Evolutionary conservation across 768 basidiomycete species (phyloP).

Genomic region (Rhizopogon rudus): DNA sequence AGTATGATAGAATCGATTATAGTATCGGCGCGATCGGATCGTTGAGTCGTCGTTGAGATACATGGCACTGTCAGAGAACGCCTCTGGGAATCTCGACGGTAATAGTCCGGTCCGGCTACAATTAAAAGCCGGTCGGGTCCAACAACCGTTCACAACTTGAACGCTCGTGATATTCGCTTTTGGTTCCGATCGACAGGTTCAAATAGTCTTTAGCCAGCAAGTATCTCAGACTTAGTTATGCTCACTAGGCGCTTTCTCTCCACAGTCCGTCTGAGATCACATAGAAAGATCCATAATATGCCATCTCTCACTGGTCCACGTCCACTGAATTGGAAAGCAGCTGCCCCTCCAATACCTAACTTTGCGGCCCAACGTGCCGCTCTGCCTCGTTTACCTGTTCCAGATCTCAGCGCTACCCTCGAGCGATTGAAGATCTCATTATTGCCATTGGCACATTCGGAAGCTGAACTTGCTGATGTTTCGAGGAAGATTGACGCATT

Average conservation of each 20-base stretch:
- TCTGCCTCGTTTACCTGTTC: slow-evolving; percentile 75
- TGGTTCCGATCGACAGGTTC: too few species aligned
- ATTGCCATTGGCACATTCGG: slow-evolving; percentile 64
- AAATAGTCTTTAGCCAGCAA: too few species aligned
- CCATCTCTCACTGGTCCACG: slow-evolving; percentile 23
- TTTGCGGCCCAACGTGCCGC: slow-evolving; percentile 54
- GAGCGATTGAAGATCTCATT: slow-evolving; percentile 64
- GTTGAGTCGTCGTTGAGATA: too few species aligned
- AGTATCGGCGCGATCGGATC: too few species aligned
- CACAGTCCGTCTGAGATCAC: too few species aligned
- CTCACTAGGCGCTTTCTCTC: neutral
- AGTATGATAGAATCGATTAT: too few species aligned
- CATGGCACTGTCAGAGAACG: too few species aligned
- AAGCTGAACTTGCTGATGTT: slow-evolving; percentile 50
- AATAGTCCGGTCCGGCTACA: too few species aligned
- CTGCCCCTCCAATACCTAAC: slow-evolving; percentile 61
- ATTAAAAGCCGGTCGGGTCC: too few species aligned
- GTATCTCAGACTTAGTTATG: neutral
- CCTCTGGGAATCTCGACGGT: too few species aligned
- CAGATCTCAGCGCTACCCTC: slow-evolving; percentile 61
- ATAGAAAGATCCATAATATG: neutral
- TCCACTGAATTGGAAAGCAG: slow-evolving; percentile 65
- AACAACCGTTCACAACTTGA: too few species aligned
- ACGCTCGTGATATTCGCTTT: too few species aligned
- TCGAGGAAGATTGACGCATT: slow-evolving; percentile 67